Percentiles rank a stretch among this genome's conserved stretches.
phyloP scores from a whole-genome alignment of 345 rosid genomes.

The Chamaenerion angustifolium region DNA sequence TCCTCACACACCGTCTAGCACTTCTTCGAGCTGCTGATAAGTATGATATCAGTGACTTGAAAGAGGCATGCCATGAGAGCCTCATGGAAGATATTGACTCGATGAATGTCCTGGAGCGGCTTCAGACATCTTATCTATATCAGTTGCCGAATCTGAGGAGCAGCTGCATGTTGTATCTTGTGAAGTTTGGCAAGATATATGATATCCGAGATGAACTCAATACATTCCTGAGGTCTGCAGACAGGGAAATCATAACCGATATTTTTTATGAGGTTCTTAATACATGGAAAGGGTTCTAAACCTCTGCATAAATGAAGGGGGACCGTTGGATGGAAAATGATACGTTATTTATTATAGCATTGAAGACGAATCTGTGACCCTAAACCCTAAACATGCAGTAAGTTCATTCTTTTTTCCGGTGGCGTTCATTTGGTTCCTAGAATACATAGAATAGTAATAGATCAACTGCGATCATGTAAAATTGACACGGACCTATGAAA shows the following conservation, averaged over 20 bases:
- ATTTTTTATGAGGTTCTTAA: constrained; percentile 71
- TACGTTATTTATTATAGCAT: no score
- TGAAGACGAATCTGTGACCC: no score
- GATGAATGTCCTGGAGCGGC: constrained; percentile 76
- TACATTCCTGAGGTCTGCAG: constrained; percentile 57
- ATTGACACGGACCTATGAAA: no score
- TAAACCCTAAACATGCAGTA: no score
- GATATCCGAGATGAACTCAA: constrained; percentile 78
- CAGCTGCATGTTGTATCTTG: constrained; percentile 75
- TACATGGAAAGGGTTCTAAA: constrained; percentile 87
- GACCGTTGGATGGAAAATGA: no score
- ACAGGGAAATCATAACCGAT: constrained; percentile 69
- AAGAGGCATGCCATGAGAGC: constrained; percentile 76
- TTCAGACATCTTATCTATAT: constrained; percentile 60
- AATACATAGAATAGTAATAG: no score
- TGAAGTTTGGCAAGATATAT: constrained; percentile 84
- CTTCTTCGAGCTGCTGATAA: constrained; percentile 83
- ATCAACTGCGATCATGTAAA: no score
- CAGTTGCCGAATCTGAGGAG: constrained; percentile 55
- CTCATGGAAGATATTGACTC: constrained; percentile 74
- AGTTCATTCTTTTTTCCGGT: no score
- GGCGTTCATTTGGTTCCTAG: no score
- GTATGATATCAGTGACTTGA: constrained; percentile 61
- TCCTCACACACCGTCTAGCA: constrained; percentile 53
- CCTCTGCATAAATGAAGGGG: background rate